These are phyloP conservation scores for Brasilioporus rufonigricans DNA, from an alignment of 768 basidiomycete genomes.

Conservation along the genomic window DNA sequence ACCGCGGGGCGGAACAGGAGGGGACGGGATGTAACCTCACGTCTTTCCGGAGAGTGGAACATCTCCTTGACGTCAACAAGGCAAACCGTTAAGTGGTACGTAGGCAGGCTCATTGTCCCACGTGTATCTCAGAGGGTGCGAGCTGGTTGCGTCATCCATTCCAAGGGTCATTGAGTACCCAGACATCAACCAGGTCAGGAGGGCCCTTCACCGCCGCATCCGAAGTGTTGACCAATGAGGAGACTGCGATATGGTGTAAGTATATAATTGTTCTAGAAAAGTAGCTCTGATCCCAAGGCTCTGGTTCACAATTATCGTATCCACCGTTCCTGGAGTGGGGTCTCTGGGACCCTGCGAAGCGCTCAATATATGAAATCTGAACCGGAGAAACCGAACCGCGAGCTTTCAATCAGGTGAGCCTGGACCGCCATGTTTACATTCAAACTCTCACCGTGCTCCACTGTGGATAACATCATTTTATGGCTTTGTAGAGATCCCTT, in stretches of 20 bases:
- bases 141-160: slow-evolving; percentile 3
- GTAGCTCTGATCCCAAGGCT: slow-evolving; percentile 2
- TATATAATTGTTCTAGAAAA: slow-evolving; percentile 11
- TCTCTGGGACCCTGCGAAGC: slow-evolving; percentile 14
- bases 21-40: background rate
- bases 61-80: slow-evolving; percentile 2
- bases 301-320: background rate
- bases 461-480: background rate
- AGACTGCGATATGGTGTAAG: slow-evolving; percentile 11
- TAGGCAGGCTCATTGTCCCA: background rate
- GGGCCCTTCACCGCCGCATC: slow-evolving; percentile 9
- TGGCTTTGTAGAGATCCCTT: background rate
- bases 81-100: background rate
- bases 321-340: slow-evolving; percentile 15
- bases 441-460: background rate
- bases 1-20: slow-evolving; percentile 15
- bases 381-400: background rate
- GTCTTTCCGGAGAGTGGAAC: background rate
- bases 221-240: slow-evolving; percentile 19
- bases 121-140: background rate
- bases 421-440: background rate
- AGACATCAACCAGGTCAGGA: background rate
- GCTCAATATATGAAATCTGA: slow-evolving; percentile 5
- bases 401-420: slow-evolving; percentile 8
- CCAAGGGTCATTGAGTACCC: background rate